These are phyloP conservation scores for Symbiodinium natans DNA, from an alignment of 73 alveolate species.

Conservation along the genomic window DNA sequence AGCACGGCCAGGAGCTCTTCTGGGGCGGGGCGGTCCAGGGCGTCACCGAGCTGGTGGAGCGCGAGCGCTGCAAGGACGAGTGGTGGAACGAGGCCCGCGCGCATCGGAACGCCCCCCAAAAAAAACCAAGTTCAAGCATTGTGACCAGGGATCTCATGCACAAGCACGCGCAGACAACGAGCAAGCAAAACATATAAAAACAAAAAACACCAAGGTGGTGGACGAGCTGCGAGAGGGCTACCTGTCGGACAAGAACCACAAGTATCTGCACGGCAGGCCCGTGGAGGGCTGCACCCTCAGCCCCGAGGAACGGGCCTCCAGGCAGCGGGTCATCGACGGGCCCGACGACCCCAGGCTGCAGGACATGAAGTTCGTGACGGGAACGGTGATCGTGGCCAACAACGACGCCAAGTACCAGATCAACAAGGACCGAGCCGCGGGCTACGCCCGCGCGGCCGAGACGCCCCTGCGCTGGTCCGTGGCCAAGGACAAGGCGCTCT, in stretches of 20 bases:
- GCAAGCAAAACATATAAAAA: too few relatives aligned
- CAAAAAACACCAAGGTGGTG: too few relatives aligned
- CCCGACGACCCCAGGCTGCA: slow-evolving; percentile 13
- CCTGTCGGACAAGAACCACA: slow-evolving; percentile 2
- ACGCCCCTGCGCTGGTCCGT: slow-evolving; percentile 25
- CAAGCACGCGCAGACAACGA: too few relatives aligned
- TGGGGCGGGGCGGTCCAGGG: slow-evolving; percentile 45
- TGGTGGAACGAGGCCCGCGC: slow-evolving; percentile 58
- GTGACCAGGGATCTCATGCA: too few relatives aligned
- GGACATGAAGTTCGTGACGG: background rate
- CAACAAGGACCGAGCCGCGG: slow-evolving; percentile 40
- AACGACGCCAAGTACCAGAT: slow-evolving; percentile 42
- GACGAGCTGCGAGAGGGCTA: background rate
- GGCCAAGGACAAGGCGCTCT: background rate
- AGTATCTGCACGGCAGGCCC: slow-evolving; percentile 23
- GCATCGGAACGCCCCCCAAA: too few relatives aligned
- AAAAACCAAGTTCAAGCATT: too few relatives aligned
- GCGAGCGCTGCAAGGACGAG: slow-evolving; percentile 47
- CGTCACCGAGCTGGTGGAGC: slow-evolving; percentile 28
- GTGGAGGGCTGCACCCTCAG: slow-evolving; percentile 23
- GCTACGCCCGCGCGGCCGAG: background rate
- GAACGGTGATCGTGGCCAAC: slow-evolving; percentile 39
- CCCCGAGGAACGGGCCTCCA: background rate
- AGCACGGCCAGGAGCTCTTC: slow-evolving; percentile 4
- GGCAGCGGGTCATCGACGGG: background rate